A percentile compares a stretch with the other conserved stretches of the same genome.
These are phyloP conservation scores for Colletotrichum zoysiae DNA, from an alignment of 2,329 filamentous ascomycete species.

Conservation along the genomic window DNA sequence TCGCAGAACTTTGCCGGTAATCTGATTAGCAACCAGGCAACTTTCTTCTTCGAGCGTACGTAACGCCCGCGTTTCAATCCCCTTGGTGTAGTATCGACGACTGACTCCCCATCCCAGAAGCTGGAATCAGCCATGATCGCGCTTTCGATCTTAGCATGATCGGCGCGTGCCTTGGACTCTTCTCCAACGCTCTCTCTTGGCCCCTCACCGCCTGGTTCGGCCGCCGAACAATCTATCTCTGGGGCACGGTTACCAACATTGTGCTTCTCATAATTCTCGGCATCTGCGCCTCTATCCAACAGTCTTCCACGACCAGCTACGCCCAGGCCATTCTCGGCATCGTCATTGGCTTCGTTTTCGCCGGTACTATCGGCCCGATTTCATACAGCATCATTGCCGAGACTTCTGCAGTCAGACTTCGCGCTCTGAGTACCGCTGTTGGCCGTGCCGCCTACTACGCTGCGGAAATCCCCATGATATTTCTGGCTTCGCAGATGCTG, in stretches of 20 bases:
- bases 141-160: conserved; percentile 47
- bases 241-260: conserved; percentile 51
- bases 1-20: conserved; percentile 72
- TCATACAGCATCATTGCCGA: conserved; percentile 55
- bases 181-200: conserved; percentile 53
- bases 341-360: conserved; percentile 55
- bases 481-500: conserved; percentile 54
- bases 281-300: conserved; percentile 50
- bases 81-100: neutral
- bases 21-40: conserved; percentile 71
- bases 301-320: conserved; percentile 52
- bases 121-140: conserved; percentile 43
- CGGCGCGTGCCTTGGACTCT: conserved; percentile 48
- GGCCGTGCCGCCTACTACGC: conserved; percentile 57
- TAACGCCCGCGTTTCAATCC: conserved; percentile 44
- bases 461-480: conserved; percentile 57
- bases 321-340: conserved; percentile 54
- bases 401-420: conserved; percentile 53
- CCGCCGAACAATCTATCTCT: conserved; percentile 56
- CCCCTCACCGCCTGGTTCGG: conserved; percentile 53
- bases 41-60: conserved; percentile 67
- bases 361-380: conserved; percentile 51
- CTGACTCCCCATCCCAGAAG: conserved; percentile 35
- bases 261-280: conserved; percentile 53
- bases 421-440: conserved; percentile 53